A percentile compares a stretch with the other conserved stretches of the same genome.
phyloP scores from a whole-genome alignment of 306 rosid genomes.

The Nissolia schottii region DNA sequence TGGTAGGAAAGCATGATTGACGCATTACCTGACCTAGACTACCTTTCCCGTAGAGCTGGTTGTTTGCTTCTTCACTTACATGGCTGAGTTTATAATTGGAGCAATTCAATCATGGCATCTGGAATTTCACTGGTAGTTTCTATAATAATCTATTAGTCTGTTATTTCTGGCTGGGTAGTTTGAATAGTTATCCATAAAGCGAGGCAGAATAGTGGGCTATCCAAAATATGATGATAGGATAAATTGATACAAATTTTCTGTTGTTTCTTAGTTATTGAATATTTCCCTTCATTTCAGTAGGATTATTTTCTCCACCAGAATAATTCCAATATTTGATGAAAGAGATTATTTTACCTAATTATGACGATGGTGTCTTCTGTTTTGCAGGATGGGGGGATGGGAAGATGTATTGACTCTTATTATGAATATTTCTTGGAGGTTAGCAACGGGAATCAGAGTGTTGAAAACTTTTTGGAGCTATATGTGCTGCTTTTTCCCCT shows the following conservation, averaged over 20 bases:
- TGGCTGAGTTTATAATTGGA: not conserved
- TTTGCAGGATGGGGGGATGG: constrained; percentile 2
- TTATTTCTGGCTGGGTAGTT: not conserved
- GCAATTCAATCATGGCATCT: constrained; percentile 7
- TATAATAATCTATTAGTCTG: not conserved
- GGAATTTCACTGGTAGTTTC: constrained; percentile 18
- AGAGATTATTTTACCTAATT: no score
- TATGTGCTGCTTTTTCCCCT: no score
- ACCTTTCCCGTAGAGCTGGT: not conserved
- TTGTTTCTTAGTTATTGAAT: not conserved
- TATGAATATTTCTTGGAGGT: no score
- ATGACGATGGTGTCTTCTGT: not conserved
- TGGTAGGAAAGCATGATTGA: not conserved
- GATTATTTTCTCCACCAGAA: not conserved
- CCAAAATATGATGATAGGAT: not conserved
- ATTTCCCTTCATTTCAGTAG: not conserved
- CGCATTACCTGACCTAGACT: not conserved
- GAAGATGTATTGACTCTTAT: no score
- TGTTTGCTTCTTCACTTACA: not conserved
- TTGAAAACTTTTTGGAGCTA: no score
- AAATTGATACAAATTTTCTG: not conserved
- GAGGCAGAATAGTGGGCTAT: not conserved
- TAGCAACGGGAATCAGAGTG: no score
- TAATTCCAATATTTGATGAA: no score
- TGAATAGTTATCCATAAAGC: not conserved